phyloP scores from a whole-genome alignment of 495 filamentous ascomycete species.

The Penicillium paradoxum region DNA sequence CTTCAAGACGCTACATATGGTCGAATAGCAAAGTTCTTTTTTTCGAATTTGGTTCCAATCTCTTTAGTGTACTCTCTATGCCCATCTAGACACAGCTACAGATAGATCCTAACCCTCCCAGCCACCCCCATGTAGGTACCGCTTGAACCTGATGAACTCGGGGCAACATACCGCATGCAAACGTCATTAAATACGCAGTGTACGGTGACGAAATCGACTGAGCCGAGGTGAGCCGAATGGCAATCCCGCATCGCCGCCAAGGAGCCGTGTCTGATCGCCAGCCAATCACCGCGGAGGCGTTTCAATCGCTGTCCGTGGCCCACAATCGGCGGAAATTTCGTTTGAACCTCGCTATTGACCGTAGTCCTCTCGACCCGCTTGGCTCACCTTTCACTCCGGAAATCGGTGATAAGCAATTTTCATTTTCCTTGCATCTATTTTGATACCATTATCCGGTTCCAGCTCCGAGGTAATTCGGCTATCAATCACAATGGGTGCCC shows the following conservation, averaged over 20 bases:
- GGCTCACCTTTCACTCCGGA: constrained; percentile 35
- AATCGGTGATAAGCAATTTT: constrained; percentile 39
- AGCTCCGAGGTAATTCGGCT: constrained; percentile 15
- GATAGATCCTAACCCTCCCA: background rate
- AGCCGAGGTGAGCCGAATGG: constrained; percentile 57
- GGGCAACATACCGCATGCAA: constrained; percentile 28
- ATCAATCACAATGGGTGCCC: constrained; percentile 48
- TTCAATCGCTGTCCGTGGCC: constrained; percentile 23
- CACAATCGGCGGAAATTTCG: constrained; percentile 34
- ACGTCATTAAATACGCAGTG: constrained; percentile 41
- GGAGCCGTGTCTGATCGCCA: constrained; percentile 29
- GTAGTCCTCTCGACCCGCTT: constrained; percentile 24
- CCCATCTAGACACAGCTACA: background rate
- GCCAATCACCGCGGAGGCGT: constrained; percentile 31
- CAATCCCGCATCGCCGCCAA: constrained; percentile 43
- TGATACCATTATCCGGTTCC: constrained; percentile 15
- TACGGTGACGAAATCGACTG: constrained; percentile 33
- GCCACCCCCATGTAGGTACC: too few species aligned
- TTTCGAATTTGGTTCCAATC: background rate
- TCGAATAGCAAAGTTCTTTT: background rate
- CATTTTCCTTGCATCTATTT: constrained; percentile 16
- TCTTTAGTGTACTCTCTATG: background rate
- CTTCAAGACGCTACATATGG: background rate
- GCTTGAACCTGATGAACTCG: background rate
- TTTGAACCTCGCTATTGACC: constrained; percentile 12